A percentile compares a stretch with the other conserved stretches of the same genome.
These are phyloP conservation scores for Pseudopediastrum boryanum DNA, from an alignment of 139 green algal species.

Conservation along the genomic window DNA sequence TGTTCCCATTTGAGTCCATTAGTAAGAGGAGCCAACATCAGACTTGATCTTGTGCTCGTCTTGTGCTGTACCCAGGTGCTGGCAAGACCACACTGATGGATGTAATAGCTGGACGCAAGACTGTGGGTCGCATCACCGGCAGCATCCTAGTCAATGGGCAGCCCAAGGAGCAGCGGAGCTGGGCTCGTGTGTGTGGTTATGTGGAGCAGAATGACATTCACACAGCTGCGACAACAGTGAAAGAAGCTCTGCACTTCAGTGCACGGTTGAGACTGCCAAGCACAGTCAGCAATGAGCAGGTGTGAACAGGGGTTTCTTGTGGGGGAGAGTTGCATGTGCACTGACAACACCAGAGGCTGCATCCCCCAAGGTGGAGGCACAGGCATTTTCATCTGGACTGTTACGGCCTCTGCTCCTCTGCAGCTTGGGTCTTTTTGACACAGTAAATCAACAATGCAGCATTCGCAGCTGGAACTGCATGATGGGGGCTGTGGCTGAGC, in stretches of 20 bases:
- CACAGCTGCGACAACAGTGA: conserved; percentile 54
- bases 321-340: too few species aligned
- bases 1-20: not conserved
- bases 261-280: conserved; percentile 66
- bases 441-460: too few species aligned
- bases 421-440: too few species aligned
- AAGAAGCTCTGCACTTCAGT: conserved; percentile 69
- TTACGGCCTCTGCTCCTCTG: too few species aligned
- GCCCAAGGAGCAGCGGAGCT: conserved; percentile 68
- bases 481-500: too few species aligned
- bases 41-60: not conserved
- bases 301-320: too few species aligned
- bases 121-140: conserved; percentile 68
- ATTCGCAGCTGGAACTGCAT: too few species aligned
- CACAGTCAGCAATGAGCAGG: conserved; percentile 13
- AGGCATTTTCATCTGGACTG: too few species aligned
- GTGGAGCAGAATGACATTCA: conserved; percentile 62
- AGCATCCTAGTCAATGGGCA: conserved; percentile 69
- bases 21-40: too few species aligned
- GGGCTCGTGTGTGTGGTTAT: conserved; percentile 11
- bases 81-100: conserved; percentile 86
- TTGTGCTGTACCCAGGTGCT: conserved; percentile 3
- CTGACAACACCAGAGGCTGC: too few species aligned
- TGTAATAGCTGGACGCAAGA: conserved; percentile 81
- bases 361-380: too few species aligned